These are phyloP conservation scores for Candida nanaspora DNA, from an alignment of 805 yeast genomes.

Conservation along the genomic window DNA sequence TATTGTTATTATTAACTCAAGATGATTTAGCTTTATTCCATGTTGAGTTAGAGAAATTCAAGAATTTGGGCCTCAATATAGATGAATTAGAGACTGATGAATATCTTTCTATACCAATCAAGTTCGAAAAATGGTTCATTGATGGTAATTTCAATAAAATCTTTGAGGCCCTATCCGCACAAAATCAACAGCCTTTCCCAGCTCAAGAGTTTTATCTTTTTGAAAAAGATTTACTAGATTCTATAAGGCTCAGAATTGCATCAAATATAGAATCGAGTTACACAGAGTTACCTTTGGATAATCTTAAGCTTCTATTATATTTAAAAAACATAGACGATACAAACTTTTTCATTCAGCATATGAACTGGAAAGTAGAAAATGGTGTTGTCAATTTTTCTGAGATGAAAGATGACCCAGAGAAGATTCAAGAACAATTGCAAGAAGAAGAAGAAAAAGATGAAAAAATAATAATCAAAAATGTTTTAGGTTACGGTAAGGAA, in stretches of 20 bases:
- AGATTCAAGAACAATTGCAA: slow-evolving; percentile 5
- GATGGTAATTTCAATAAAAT: slow-evolving; percentile 95
- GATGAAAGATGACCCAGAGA: background rate
- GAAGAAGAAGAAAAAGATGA: slow-evolving; percentile 29
- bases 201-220: slow-evolving; percentile 74
- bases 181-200: slow-evolving; percentile 50
- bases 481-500: slow-evolving; percentile 83
- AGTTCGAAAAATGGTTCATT: slow-evolving; percentile 87
- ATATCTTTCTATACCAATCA: slow-evolving; percentile 76
- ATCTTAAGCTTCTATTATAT: slow-evolving; percentile 76
- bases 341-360: slow-evolving; percentile 42
- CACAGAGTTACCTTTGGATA: slow-evolving; percentile 65
- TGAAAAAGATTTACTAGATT: slow-evolving; percentile 64
- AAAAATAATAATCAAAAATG: slow-evolving; percentile 52
- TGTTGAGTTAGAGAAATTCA: slow-evolving; percentile 74
- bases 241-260: slow-evolving; percentile 83
- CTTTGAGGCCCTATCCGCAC: slow-evolving; percentile 51
- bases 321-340: slow-evolving; percentile 47
- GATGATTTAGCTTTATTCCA: slow-evolving; percentile 87
- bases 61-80: slow-evolving; percentile 33
- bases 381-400: slow-evolving; percentile 42
- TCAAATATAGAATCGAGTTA: slow-evolving; percentile 77
- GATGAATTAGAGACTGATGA: slow-evolving; percentile 58
- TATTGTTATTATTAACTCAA: slow-evolving; percentile 69
- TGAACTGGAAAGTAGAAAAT: slow-evolving; percentile 51